These are phyloP conservation scores for Crithidia mellificae DNA, from an alignment of 208 protist species.

Conservation along the genomic window DNA sequence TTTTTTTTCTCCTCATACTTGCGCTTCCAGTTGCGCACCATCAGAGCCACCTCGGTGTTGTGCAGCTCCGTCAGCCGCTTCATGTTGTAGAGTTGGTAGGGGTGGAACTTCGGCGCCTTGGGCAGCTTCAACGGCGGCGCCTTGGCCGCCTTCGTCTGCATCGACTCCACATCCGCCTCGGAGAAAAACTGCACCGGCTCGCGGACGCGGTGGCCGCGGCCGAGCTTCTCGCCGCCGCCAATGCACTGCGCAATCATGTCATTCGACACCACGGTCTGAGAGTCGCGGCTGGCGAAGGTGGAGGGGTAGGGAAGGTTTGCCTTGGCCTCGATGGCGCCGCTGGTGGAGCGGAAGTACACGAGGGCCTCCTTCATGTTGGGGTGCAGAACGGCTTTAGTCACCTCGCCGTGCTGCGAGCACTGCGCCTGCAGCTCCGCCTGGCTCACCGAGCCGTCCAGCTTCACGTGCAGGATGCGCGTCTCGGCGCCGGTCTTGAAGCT, in stretches of 20 bases:
- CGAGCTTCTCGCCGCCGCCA: constrained; percentile 73
- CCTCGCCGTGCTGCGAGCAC: constrained; percentile 72
- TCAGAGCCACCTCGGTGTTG: constrained; percentile 74
- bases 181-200: constrained; percentile 61
- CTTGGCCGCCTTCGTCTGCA: constrained; percentile 56
- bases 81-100: constrained; percentile 82
- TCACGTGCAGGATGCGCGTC: constrained; percentile 76
- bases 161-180: constrained; percentile 61
- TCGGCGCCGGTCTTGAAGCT: constrained; percentile 82
- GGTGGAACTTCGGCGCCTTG: constrained; percentile 64
- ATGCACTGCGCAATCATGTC: constrained; percentile 85
- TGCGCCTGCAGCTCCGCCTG: constrained; percentile 69
- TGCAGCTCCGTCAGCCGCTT: constrained; percentile 84
- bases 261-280: constrained; percentile 73
- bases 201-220: constrained; percentile 83
- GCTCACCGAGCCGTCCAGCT: constrained; percentile 50
- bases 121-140: constrained; percentile 71
- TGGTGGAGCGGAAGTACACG: constrained; percentile 75
- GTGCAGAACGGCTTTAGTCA: constrained; percentile 78
- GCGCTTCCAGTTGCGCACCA: constrained; percentile 80
- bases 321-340: constrained; percentile 83
- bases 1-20: constrained; percentile 45
- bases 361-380: constrained; percentile 86
- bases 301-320: constrained; percentile 67
- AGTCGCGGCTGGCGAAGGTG: constrained; percentile 58